Base-by-base conservation (phyloP, 257 asterid species). In the Lithospermum erythrorhizon region DNA sequence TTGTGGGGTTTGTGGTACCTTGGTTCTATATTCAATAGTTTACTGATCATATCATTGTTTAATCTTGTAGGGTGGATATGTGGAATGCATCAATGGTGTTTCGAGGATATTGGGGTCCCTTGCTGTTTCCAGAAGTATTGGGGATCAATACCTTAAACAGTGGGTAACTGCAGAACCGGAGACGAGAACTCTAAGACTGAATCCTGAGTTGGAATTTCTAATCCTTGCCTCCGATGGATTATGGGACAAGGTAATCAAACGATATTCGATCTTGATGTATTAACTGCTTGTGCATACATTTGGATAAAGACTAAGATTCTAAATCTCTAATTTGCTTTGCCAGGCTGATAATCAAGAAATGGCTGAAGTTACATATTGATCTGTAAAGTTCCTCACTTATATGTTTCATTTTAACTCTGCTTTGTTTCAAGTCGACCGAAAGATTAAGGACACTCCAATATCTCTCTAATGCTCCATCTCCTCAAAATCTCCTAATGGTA, bases 211-310 rank as follows among this genome's bases (percentile, higher is more conserved):
- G n/a, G 98, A 90, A 78, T 90, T 90, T 72, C 68, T 90, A 55
- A 61, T 90, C 70, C 93, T 90, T 51, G 98, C 98, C 27, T 90
- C 95, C 14, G 98, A 90, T 72, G 96, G 98, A 64, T 65, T 90
- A 52, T 87, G 98, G 98, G 98, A 90, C 63, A 87, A 84, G 81
- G 95, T 87, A 75, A n/a, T 53, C 9, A 6, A 53, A 3, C 22
- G 20, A n/a, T 6, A 21, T 53, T 22, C 15, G 25, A 19, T 11
- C 15, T 51, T 32, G 1, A 32, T 5, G 21, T 20, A 2, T 21
- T 8, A 24, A 21, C 45, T 56, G 58, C 49, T 18, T 6, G 6
- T 27, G n/a, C 13, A 11, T 29, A 18, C 24, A 37, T 14, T 55
- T 4, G 21, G 17, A 41, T 5, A 2, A 17, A 8, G 17, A 17